phyloP scores from a whole-genome alignment of 768 basidiomycete species.

The Lactarius sp. region DNA sequence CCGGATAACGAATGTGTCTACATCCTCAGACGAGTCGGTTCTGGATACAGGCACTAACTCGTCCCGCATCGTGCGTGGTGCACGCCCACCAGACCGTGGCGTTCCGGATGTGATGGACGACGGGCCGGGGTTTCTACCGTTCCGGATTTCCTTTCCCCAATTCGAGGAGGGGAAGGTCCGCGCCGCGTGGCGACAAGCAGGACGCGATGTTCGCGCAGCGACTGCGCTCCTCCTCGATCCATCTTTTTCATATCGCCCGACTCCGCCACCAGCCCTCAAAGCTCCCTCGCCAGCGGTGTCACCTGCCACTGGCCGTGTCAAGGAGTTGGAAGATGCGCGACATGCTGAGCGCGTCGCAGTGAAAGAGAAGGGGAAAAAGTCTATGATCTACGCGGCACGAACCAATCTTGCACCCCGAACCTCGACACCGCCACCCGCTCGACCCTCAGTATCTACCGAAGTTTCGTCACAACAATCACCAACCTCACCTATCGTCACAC shows the following conservation, averaged over 20 bases:
- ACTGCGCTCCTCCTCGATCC: conserved; percentile 54
- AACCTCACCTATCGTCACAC: conserved; percentile 38
- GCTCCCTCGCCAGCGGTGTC: conserved; percentile 30
- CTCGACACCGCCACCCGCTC: conserved; percentile 37
- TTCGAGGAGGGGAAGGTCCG: conserved; percentile 41
- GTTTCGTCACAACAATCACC: conserved; percentile 39
- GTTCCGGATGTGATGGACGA: conserved; percentile 25
- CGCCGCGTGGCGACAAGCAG: conserved; percentile 64
- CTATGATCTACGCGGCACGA: conserved; percentile 76
- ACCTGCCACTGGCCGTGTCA: conserved; percentile 51
- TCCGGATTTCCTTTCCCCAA: conserved; percentile 58
- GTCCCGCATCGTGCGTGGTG: conserved; percentile 32
- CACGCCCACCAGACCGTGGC: conserved; percentile 19
- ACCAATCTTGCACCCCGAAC: conserved; percentile 37
- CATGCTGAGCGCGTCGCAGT: conserved; percentile 60
- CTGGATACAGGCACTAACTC: conserved; percentile 34
- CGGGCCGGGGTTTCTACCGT: conserved; percentile 44
- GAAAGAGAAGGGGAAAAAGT: conserved; percentile 74
- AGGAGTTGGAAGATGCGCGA: conserved; percentile 68
- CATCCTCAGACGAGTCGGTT: conserved; percentile 68
- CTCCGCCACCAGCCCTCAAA: conserved; percentile 9
- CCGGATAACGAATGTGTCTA: conserved; percentile 36
- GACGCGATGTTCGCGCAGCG: conserved; percentile 58
- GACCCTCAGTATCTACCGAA: conserved; percentile 38
- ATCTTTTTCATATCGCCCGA: conserved; percentile 37